Base-by-base conservation (phyloP, 306 rosid species). In the Cicer bijugum region DNA sequence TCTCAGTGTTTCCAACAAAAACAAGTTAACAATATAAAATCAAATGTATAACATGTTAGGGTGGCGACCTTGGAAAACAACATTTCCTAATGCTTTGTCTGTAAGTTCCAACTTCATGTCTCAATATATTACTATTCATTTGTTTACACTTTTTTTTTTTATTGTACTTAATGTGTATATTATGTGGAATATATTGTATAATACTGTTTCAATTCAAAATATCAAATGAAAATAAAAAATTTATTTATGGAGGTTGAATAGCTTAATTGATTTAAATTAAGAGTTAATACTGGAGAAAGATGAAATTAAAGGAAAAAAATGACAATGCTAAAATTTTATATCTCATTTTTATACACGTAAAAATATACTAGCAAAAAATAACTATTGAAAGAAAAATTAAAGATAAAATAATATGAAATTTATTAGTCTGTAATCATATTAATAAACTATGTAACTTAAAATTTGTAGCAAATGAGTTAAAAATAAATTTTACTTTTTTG, bases 51-150 rank as follows among this genome's bases (percentile, higher is more conserved):
- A 9, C 76, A 88, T 91, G 92, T 88, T 88, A n/a, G 85, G 93
- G 28, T 82, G 82, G 85, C 60, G 72, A 39, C 72, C 17, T 68
- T 62, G 84, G 60, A 84, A 44, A 75, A 67, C 75, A 59, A 77
- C 37, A 20, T 51, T 78, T 35, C 80, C 83, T 28, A 83, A 85
- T 72, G 89, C 86, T 64, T 65, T 85, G 83, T 86, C 97, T 0
- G 97, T 91, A 83, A 78, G 91, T 84, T 8, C 23, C 28, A 38
- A 8, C 20, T 58, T 28, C 33, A 28, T 28, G 33, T 28, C 4
- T 28, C 33, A 28, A 28, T 28, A 28, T 28, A 28, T 23, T 28
- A 28, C 33, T 28, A 28, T 23, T 23, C 33, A 23, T 23, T 23
- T 23, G 33, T 23, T 4, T 23, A 23, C 33, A 23, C 2, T 23